phyloP scores from a whole-genome alignment of 2,329 filamentous ascomycete genomes.

The Trematosphaeria pertusa region DNA sequence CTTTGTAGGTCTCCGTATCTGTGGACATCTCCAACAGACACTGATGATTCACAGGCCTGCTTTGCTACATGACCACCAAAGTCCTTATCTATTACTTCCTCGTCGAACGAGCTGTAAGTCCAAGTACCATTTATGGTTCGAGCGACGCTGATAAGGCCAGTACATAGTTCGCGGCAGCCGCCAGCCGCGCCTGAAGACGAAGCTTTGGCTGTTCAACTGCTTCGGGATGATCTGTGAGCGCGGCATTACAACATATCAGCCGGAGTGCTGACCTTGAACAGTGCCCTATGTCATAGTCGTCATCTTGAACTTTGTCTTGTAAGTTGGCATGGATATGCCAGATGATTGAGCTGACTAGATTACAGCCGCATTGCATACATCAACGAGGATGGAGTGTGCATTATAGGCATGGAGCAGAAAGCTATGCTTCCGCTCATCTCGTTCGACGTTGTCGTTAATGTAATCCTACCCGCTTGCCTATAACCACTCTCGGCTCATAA shows the following conservation, averaged over 20 bases:
- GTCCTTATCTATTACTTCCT: conserved; percentile 71
- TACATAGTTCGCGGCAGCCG: conserved; percentile 64
- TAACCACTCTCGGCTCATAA: conserved; percentile 4
- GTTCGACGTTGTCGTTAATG: conserved; percentile 67
- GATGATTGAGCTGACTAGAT: conserved; percentile 1
- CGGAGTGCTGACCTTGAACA: conserved; percentile 12
- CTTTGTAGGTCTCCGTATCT: conserved; percentile 52
- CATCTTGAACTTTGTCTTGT: conserved; percentile 68
- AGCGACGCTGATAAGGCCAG: conserved; percentile 34
- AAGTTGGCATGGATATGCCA: conserved; percentile 30
- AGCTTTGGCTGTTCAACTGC: conserved; percentile 67
- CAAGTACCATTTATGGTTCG: neutral
- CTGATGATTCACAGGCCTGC: conserved; percentile 48
- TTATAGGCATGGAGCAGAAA: conserved; percentile 66
- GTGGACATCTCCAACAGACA: neutral
- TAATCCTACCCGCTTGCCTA: conserved; percentile 24
- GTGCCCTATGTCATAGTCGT: conserved; percentile 53
- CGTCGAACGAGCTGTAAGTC: conserved; percentile 66
- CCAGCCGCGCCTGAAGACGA: conserved; percentile 62
- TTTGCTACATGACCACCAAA: conserved; percentile 70
- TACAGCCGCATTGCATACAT: conserved; percentile 65
- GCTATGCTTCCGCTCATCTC: conserved; percentile 68
- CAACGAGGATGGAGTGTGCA: conserved; percentile 60
- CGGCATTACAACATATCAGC: neutral
- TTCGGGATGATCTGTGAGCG: conserved; percentile 61